Conservation (phyloP, 2,329 filamentous ascomycete genomes). For the Claviceps citrina region DNA sequence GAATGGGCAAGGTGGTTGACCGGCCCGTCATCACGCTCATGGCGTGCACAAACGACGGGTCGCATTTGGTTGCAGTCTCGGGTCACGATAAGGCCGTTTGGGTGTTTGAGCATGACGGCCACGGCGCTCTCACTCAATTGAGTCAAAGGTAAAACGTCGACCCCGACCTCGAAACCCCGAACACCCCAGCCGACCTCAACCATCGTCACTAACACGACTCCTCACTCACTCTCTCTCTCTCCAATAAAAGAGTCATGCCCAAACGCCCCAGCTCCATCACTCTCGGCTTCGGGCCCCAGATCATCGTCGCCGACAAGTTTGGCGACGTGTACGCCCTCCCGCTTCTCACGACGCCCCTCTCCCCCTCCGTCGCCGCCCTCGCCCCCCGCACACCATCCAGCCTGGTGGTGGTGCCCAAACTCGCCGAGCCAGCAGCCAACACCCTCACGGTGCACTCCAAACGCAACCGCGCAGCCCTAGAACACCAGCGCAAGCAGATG, state of each 20-base stretch:
- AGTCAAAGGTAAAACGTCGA: conserved; percentile 47
- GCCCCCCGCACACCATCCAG: conserved; percentile 4
- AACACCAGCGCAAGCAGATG: conserved; percentile 38
- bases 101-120: conserved; percentile 54
- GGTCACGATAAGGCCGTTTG: conserved; percentile 85
- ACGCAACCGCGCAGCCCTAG: conserved; percentile 44
- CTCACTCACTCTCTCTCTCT: no score
- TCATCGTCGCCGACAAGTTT: conserved; percentile 85
- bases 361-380: conserved; percentile 6
- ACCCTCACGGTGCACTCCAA: conserved; percentile 47
- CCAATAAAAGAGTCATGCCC: conserved; percentile 48
- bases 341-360: conserved; percentile 25
- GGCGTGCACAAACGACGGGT: conserved; percentile 44
- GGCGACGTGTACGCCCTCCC: conserved; percentile 89
- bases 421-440: conserved; percentile 36
- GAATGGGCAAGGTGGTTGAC: conserved; percentile 25
- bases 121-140: conserved; percentile 47
- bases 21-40: conserved; percentile 55
- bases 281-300: conserved; percentile 54
- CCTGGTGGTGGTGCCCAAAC: conserved; percentile 12
- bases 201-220: neutral
- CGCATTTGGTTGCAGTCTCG: conserved; percentile 62
- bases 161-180: neutral
- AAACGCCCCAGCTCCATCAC: conserved; percentile 71
- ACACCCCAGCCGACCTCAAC: neutral